Conservation (phyloP, 2,329 filamentous ascomycete genomes). For the Colletotrichum falcatum region DNA sequence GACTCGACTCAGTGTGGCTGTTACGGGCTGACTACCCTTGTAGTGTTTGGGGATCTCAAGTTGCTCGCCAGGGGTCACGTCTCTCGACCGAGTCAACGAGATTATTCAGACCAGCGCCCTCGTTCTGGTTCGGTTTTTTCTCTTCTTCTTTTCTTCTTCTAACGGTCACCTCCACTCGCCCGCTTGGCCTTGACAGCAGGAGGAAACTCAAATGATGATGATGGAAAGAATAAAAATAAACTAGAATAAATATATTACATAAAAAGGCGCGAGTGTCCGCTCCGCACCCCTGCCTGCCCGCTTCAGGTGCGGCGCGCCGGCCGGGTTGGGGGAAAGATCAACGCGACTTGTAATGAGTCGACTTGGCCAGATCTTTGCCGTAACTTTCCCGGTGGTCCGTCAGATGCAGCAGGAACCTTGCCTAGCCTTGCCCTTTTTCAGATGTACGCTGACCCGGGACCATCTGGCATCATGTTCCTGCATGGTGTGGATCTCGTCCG, state of each 20-base stretch:
- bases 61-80: too few species aligned
- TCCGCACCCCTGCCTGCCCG: not conserved
- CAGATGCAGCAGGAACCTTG: not conserved
- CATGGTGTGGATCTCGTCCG: not conserved
- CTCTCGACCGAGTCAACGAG: not conserved
- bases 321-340: not conserved
- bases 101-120: not conserved
- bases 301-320: not conserved
- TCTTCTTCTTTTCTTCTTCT: too few species aligned
- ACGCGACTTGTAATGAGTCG: not conserved
- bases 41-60: too few species aligned
- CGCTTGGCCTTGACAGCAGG: not conserved
- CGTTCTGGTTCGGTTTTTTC: not conserved
- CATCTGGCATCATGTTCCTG: not conserved
- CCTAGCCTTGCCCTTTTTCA: not conserved
- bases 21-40: too few species aligned
- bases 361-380: not conserved
- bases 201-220: not conserved
- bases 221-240: too few species aligned
- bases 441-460: not conserved
- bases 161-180: not conserved
- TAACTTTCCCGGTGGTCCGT: not conserved
- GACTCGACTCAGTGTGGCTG: too few species aligned
- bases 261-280: not conserved
- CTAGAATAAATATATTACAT: too few species aligned